Base-by-base conservation (phyloP, 495 filamentous ascomycete genomes). In the Pseudotulostoma volvatum region DNA sequence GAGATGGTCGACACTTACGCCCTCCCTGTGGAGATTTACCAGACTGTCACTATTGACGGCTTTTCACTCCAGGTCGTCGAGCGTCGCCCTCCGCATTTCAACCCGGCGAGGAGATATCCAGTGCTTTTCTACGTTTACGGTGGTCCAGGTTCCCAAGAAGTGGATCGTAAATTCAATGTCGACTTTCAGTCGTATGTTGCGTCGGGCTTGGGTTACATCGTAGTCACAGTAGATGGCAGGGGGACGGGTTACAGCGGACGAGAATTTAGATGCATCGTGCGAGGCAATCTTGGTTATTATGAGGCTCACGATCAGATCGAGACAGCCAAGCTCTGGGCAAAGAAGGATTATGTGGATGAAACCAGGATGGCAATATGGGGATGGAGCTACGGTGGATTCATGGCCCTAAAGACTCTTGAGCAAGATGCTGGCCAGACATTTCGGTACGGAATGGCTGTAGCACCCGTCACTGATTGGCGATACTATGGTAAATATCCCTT, bases 311-410 rank as follows among this genome's bases (percentile, higher is more conserved):
- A 96, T 52, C 90, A 97, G 56, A 95, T 97, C 39, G 79, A 76
- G 4, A 81, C 85, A 3, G 90, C 83, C 13, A 84, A 88, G 63
- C 73, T 80, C 38, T 96, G 83, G 82, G 77, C 76, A 0, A 52
- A 57, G 31, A 93, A 90, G 63, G 52, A 67, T 18, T 96, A 96
- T 55, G 79, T 93, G 3, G 92, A 96, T 56, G 67, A 70, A 42
- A 61, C 71, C 7, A 68, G 78, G 21, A 74, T 97, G 41, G 88
- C 86, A 1, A 93, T 97, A 49, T 97, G 90, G 90, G 90, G 90
- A 25, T 97, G 90, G 90, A 90, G 81, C 44, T 97, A 87, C 51
- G 90, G 90, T 23, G 90, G 90, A 13, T 97, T 93, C 66, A 87
- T 84, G 75, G 84, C 90, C n/a, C 64, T 97, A 39, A 97, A 97